Evolutionary conservation across 805 yeast genomes (phyloP).

Genomic region (Saturnispora saitoi): DNA sequence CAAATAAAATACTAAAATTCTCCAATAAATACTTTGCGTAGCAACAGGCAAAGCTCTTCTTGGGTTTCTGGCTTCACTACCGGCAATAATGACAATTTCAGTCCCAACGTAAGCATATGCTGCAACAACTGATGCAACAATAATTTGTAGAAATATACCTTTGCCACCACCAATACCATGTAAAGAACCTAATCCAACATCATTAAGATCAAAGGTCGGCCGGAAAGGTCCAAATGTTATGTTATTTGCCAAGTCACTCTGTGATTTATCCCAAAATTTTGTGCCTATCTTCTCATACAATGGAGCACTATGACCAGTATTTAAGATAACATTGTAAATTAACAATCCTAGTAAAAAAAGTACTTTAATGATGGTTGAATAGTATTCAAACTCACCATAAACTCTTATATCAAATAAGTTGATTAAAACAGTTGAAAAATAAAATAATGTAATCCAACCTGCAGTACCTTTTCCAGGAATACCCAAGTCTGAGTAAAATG

Average conservation of each 20-base stretch:
- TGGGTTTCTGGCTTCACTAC: conserved; percentile 81
- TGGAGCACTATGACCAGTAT: conserved; percentile 47
- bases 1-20: conserved; percentile 57
- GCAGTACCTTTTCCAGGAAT: conserved; percentile 47
- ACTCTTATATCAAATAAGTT: conserved; percentile 63
- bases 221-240: conserved; percentile 65
- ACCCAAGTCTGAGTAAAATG: conserved; percentile 52
- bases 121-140: conserved; percentile 55
- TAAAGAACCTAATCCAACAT: conserved; percentile 44
- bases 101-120: conserved; percentile 76
- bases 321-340: conserved; percentile 55
- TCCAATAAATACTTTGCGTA: conserved; percentile 64
- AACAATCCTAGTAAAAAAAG: conserved; percentile 44
- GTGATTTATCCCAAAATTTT: conserved; percentile 53
- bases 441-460: conserved; percentile 58
- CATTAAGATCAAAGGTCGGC: conserved; percentile 61
- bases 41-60: conserved; percentile 70
- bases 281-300: conserved; percentile 48
- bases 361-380: conserved; percentile 51
- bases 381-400: conserved; percentile 68
- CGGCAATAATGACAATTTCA: conserved; percentile 74
- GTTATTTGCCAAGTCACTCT: conserved; percentile 38
- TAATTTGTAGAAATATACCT: conserved; percentile 53
- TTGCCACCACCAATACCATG: conserved; percentile 51
- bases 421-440: conserved; percentile 36